Conservation (phyloP, 768 basidiomycete genomes). For the Albatrellus ellisii region DNA sequence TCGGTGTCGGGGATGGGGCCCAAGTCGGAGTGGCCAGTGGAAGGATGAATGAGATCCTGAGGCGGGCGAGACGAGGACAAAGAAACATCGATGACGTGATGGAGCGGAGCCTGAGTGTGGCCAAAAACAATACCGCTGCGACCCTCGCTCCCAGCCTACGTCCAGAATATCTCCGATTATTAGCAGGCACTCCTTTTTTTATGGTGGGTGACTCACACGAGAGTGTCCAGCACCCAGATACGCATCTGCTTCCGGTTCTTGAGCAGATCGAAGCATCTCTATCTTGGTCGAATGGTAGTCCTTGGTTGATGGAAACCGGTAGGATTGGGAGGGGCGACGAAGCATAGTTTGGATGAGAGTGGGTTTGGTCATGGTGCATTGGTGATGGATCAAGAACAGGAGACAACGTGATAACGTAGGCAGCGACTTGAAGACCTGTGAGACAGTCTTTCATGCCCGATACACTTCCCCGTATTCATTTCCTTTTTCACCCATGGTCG, state of each 20-base stretch:
- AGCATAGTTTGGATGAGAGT: conserved; percentile 11
- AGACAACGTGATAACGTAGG: no score
- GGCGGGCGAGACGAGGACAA: neutral
- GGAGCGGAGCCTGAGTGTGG: no score
- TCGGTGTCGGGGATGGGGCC: neutral
- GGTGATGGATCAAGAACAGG: no score
- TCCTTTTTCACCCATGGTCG: no score
- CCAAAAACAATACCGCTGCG: no score
- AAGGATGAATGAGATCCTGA: neutral
- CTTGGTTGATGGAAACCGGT: conserved; percentile 5
- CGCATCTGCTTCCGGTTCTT: no score
- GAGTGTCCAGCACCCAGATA: neutral
- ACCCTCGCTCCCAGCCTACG: no score
- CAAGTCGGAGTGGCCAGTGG: neutral
- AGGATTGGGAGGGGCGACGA: conserved; percentile 8
- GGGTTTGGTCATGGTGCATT: conserved; percentile 13
- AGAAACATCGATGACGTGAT: neutral
- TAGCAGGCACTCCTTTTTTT: conserved; percentile 1
- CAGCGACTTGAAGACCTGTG: no score
- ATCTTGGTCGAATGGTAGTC: conserved; percentile 7
- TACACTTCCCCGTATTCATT: no score
- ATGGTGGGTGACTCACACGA: neutral
- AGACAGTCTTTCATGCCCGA: no score
- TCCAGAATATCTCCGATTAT: conserved; percentile 5
- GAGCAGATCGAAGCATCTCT: conserved; percentile 5